Evolutionary conservation across 768 basidiomycete species (phyloP), one percentile per base, ranked within the genome.

Genomic region (Phaeotremella skinneri): DNA sequence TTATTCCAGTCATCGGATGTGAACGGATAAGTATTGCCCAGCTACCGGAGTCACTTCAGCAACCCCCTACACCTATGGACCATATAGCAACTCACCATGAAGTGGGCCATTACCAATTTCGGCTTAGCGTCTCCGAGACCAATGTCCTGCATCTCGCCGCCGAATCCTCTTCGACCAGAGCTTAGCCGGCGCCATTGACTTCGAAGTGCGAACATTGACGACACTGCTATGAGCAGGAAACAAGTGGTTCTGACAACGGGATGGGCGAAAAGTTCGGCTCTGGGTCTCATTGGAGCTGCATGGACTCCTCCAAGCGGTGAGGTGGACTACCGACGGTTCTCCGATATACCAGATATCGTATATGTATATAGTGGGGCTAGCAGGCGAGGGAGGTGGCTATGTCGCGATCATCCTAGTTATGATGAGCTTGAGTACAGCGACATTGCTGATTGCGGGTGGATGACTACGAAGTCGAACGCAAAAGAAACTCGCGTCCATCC

Each of bases 11-110:
- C 68, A 7, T 61, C 27, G 2, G 59, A 55, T 0, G 69, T 71
- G 63, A 72, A 78, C 14, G 72, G 70, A 49, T 75, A 72, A 0
- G 76, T 76, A 49, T 78, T 78, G 0, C 77, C 77, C 2, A 78
- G 67, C 76, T 78, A 49, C 41, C n/a, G 37, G 49, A 20, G 47
- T 49, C 39, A 17, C 9, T 2, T 45, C 49, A 47, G 32, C 47
- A 56, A 21, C 52, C 20, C 32, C 25, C 17, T 25, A 41, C 23
- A 32, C 49, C 17, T 26, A 17, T 30, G 30, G 23, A 2, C 21
- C n/a, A 20, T 27, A 17, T 6, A 30, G n/a, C 2, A 53, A 64
- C 70, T 52, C 41, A 76, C 75, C 76, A 78, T 78, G 56, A 78
- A 78, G 52, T 78, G 77, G 4, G 76, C 77, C 3, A 74, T 63